Evolutionary conservation across 768 basidiomycete species (phyloP), one percentile per base, ranked within the genome.

Genomic region (Tulasnella sp.): DNA sequence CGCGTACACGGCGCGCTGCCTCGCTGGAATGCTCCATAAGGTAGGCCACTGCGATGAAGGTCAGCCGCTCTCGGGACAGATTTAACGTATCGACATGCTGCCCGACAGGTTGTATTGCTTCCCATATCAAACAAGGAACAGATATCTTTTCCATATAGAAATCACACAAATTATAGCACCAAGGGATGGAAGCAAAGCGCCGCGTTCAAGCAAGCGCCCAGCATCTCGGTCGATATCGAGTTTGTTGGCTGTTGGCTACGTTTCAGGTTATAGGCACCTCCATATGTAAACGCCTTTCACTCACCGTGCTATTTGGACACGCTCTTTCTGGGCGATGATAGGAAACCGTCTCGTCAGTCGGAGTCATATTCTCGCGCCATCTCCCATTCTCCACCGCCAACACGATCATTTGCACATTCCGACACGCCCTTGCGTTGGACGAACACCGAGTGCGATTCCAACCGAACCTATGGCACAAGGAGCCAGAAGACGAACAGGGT

Each of bases 381-480:
- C 59, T 68, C 3, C 67, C 67, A 1, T 68, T 68, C 53, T 58
- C 64, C 3, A 21, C 38, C 38, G 59, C 65, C 11, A 46, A 62
- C 21, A 61, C 61, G 11, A 61, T 54, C 44, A 63, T 66, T 54
- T 34, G 46, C 21, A 44, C 54, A 29, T 68, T 68, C 62, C 63
- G 67, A 38, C 62, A 62, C 38, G 62, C 62, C 3, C 42, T 62
- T 10, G 22, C 60, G 7, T 60, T 62, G n/a, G 62, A 62, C 44
- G 62, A 87, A 83, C 83, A 74, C 60, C 83, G 85, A 31, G 74
- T 78, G n/a, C 80, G 76, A 66, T 88, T 82, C 66, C 69, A 73
- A 25, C 82, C 85, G 2, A 84, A 82, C 63, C 64, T 75, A 19
- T 87, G 80, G 64, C 83, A 85, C 64, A 72, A 76, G 15, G 65